These are phyloP conservation scores for Hericium erinaceus DNA, from an alignment of 768 basidiomycete genomes.

Conservation along the genomic window DNA sequence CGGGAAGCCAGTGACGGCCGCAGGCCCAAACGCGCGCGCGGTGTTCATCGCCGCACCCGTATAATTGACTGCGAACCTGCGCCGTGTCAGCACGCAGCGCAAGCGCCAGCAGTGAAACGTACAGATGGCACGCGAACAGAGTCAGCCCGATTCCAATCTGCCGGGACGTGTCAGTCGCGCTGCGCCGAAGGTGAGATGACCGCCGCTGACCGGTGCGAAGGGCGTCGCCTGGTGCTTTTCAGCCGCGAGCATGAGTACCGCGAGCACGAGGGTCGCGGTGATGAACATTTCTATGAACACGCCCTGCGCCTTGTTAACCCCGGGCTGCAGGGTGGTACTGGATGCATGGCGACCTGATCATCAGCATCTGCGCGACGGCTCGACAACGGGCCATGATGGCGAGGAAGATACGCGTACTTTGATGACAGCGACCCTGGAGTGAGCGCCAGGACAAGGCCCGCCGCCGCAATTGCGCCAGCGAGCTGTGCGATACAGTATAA, in stretches of 20 bases:
- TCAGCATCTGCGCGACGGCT: background rate
- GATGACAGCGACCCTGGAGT: constrained; percentile 46
- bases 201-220: constrained; percentile 47
- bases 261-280: constrained; percentile 46
- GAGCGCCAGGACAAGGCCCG: constrained; percentile 44
- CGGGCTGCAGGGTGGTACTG: constrained; percentile 39
- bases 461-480: constrained; percentile 48
- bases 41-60: constrained; percentile 64
- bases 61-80: constrained; percentile 49
- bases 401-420: constrained; percentile 31
- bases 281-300: constrained; percentile 70
- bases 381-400: no score
- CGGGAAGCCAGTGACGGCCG: constrained; percentile 54
- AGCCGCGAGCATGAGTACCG: constrained; percentile 66
- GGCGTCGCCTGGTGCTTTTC: constrained; percentile 61
- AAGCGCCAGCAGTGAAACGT: constrained; percentile 11
- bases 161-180: background rate
- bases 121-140: constrained; percentile 56
- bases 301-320: constrained; percentile 44
- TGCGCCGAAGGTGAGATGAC: background rate
- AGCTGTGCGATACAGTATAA: constrained; percentile 57
- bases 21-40: constrained; percentile 62
- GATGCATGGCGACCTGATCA: background rate
- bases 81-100: background rate
- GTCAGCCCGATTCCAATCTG: constrained; percentile 60